phyloP scores from a whole-genome alignment of 768 basidiomycete genomes.

The Rhodotorula sphaerocarpa region DNA sequence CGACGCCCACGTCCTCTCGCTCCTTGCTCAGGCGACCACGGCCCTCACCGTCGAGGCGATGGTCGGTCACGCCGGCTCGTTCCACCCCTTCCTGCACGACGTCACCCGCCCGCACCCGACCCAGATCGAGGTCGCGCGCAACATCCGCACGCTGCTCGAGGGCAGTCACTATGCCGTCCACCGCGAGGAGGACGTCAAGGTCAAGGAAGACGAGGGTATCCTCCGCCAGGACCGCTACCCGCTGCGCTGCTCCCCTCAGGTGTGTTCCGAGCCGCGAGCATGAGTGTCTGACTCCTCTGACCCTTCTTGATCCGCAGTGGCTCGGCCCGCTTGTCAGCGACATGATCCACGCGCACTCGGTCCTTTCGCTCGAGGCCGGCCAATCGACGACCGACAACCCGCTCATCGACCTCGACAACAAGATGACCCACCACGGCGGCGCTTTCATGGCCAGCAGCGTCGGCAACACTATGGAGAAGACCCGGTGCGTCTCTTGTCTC shows the following conservation, averaged over 20 bases:
- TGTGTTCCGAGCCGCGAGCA: not conserved
- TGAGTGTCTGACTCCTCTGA: constrained; percentile 44
- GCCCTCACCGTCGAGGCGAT: constrained; percentile 78
- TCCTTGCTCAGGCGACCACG: constrained; percentile 58
- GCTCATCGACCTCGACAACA: constrained; percentile 61
- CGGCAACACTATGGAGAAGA: constrained; percentile 80
- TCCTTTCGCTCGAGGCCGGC: constrained; percentile 59
- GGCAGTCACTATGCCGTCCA: constrained; percentile 61
- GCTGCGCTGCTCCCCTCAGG: constrained; percentile 41
- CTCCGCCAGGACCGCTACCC: constrained; percentile 71
- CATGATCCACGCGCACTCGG: constrained; percentile 57
- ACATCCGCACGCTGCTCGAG: constrained; percentile 61
- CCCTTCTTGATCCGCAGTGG: constrained; percentile 63
- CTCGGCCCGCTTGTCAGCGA: constrained; percentile 79
- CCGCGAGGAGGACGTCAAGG: constrained; percentile 65
- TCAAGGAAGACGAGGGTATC: constrained; percentile 62
- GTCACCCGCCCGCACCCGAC: constrained; percentile 71
- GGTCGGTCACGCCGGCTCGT: constrained; percentile 51
- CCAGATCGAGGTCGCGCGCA: constrained; percentile 67
- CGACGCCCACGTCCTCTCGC: constrained; percentile 51
- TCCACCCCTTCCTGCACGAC: constrained; percentile 58
- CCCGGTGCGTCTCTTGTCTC: not conserved
- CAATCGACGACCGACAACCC: constrained; percentile 89
- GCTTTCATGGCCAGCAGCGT: constrained; percentile 71
- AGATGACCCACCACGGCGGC: constrained; percentile 60